Conservation (phyloP, 1,139 yeast species). For the Candida gigantensis region DNA sequence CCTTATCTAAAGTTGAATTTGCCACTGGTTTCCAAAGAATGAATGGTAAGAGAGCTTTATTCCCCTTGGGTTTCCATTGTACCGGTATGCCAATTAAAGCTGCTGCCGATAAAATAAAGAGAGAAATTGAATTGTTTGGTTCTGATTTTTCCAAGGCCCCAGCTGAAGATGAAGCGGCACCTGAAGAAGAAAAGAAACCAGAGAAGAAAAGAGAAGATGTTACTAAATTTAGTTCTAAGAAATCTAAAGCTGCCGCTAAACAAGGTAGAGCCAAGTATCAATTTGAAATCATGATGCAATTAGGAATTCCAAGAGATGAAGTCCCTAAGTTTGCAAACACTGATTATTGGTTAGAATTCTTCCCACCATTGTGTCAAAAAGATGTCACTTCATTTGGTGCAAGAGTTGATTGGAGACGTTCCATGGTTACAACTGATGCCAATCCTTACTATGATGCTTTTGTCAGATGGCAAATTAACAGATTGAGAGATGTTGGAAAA, state of each 20-base stretch:
- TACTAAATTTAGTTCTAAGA: slow-evolving; percentile 88
- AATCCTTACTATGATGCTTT: slow-evolving; percentile 95
- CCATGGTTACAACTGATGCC: slow-evolving; percentile 91
- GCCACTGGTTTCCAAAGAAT: slow-evolving; percentile 93
- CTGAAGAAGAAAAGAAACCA: slow-evolving; percentile 31
- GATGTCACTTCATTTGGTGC: slow-evolving; percentile 88
- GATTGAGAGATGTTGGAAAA: slow-evolving; percentile 81
- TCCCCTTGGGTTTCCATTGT: slow-evolving; percentile 98
- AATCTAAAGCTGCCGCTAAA: slow-evolving; percentile 90
- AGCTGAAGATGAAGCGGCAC: slow-evolving; percentile 54
- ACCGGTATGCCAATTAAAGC: slow-evolving; percentile 99
- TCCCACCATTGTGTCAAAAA: slow-evolving; percentile 85
- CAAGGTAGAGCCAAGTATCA: slow-evolving; percentile 94
- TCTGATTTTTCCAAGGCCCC: slow-evolving; percentile 72
- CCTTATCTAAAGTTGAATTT: slow-evolving; percentile 92
- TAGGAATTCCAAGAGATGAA: slow-evolving; percentile 82
- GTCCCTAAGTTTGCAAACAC: slow-evolving; percentile 89
- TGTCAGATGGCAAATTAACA: slow-evolving; percentile 94
- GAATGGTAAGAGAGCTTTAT: slow-evolving; percentile 88
- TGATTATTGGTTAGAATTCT: slow-evolving; percentile 80
- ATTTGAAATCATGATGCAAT: slow-evolving; percentile 92
- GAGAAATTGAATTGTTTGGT: slow-evolving; percentile 93
- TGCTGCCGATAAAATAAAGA: slow-evolving; percentile 89
- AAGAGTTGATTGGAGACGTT: slow-evolving; percentile 98
- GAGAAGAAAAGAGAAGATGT: slow-evolving; percentile 63